These are phyloP conservation scores for Calycina marina DNA, from an alignment of 2,329 filamentous ascomycete genomes.

Conservation along the genomic window DNA sequence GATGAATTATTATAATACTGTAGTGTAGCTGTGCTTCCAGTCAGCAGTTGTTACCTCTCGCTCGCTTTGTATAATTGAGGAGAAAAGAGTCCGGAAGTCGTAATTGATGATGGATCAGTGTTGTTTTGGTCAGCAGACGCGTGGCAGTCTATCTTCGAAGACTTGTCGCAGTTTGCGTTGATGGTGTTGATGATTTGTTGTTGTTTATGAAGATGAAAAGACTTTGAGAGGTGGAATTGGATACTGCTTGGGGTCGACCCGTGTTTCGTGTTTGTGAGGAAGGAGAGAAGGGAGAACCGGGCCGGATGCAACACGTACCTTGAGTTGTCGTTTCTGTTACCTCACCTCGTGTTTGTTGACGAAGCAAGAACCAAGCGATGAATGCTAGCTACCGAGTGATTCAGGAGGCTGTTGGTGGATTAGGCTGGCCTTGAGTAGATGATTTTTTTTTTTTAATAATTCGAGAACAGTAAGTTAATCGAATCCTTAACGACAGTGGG, in stretches of 20 bases:
- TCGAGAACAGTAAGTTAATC: not conserved
- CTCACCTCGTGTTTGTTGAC: not conserved
- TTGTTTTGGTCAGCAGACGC: too few species aligned
- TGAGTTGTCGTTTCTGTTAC: not conserved
- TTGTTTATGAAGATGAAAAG: not conserved
- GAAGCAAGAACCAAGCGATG: not conserved
- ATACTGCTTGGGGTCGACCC: too few species aligned
- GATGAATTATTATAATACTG: conserved; percentile 17
- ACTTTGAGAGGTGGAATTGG: not conserved
- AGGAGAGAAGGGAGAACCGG: not conserved
- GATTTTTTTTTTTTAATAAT: not conserved
- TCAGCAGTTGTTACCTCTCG: too few species aligned
- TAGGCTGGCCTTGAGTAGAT: too few species aligned
- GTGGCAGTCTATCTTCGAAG: too few species aligned
- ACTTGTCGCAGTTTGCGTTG: too few species aligned
- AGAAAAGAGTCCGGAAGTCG: too few species aligned
- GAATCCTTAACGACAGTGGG: not conserved
- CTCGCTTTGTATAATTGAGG: too few species aligned
- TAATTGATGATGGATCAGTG: too few species aligned
- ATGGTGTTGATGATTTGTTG: not conserved
- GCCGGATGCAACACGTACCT: not conserved
- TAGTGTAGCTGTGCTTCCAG: conserved; percentile 8
- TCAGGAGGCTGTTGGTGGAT: too few species aligned
- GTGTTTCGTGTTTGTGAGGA: too few species aligned
- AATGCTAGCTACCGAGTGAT: not conserved